Evolutionary conservation across 164 flowering plant genomes (phyloP).

Genomic region (Vitis rupestris): DNA sequence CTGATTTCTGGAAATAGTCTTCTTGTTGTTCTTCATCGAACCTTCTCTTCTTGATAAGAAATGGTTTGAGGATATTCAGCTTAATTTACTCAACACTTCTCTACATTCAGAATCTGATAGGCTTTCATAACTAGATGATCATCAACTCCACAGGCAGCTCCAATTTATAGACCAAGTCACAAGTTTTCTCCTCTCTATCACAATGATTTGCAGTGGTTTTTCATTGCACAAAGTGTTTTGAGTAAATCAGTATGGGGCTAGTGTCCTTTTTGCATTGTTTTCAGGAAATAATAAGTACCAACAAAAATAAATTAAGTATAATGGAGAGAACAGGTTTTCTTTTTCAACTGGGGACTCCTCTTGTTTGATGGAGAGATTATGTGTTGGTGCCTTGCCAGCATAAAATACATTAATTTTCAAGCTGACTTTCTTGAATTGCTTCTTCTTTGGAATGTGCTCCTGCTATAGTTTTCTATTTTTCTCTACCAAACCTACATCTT

Average conservation of each 20-base stretch:
- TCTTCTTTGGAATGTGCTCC: constrained; percentile 9
- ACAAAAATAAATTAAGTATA: background rate
- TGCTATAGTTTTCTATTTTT: background rate
- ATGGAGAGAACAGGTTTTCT: background rate
- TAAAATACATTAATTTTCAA: background rate
- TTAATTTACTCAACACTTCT: background rate
- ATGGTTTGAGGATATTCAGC: constrained; percentile 22
- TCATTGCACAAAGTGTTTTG: background rate
- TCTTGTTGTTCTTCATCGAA: constrained; percentile 17
- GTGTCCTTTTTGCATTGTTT: constrained; percentile 13
- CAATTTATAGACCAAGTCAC: too few relatives aligned
- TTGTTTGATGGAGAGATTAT: background rate
- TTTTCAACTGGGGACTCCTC: constrained; percentile 1
- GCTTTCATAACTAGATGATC: background rate
- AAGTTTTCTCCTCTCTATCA: background rate
- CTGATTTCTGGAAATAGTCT: constrained; percentile 23
- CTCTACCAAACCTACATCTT: background rate
- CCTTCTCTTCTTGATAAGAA: constrained; percentile 16
- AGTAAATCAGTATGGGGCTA: constrained; percentile 4
- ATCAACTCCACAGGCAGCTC: too few relatives aligned
- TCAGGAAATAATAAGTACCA: constrained; percentile 10
- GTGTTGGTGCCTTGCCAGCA: background rate
- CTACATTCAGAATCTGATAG: background rate
- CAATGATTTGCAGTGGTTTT: background rate
- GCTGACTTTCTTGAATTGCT: constrained; percentile 6